Base-by-base conservation (phyloP, 495 filamentous ascomycete genomes). In the Aspergillus saccharolyticus region DNA sequence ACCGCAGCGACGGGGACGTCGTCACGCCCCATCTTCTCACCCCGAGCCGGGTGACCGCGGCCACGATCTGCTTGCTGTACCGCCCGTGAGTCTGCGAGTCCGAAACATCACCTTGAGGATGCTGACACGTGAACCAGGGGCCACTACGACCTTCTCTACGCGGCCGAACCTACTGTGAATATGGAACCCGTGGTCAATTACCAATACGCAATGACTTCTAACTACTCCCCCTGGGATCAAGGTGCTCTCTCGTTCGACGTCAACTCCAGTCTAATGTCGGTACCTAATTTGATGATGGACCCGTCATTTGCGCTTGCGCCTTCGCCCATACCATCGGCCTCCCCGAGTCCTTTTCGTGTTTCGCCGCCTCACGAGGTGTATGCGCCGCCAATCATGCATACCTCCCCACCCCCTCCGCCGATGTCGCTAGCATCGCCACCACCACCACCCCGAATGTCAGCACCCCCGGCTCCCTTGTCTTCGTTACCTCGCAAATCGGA, bases 91-190 rank as follows among this genome's bases (percentile, higher is more conserved):
- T 80, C 25, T 39, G 7, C 19, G 42, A 14, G 22, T 6, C 42
- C n/a, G 3, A 17, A 18, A 0, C 42, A 15, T 42, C 28, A 21
- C 10, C 8, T 24, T 1, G 14, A 42, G 8, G 2, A 53, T 28
- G 1, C 45, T 52, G 44, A 57, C 44, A 24, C 17, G 25, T 45
- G 62, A n/a, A n/a, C 17, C 24, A 89, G 86, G 42, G 91, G 90
- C 52, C 94, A 98, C 70, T 98, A 98, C 68, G 94, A 98, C 72
- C 83, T 98, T 53, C 78, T 97, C 17, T 98, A 98, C 76, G 89
- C 83, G 63, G 63, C 68, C 42, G 80, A 84, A 61, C 75, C 84
- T 51, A 66, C 82, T 44, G 63, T 77, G 28, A 74, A 80, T 51
- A 72, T 78, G 63, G 70, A 76, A 55, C 76, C 80, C 20, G 62